These are phyloP conservation scores for Tagetes patula DNA, from an alignment of 129 eudicot species.

Conservation along the genomic window DNA sequence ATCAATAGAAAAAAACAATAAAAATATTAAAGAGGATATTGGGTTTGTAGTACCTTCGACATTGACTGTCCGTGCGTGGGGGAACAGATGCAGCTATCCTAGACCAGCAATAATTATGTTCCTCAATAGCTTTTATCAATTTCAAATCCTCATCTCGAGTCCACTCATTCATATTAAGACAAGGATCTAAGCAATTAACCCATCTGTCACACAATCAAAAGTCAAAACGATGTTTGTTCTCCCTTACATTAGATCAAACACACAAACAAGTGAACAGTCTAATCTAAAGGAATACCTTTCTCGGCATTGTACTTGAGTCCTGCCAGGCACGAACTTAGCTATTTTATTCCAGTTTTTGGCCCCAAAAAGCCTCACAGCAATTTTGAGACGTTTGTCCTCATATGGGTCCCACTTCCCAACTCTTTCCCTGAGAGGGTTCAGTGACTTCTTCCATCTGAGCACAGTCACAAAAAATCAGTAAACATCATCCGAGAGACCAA, in stretches of 20 bases:
- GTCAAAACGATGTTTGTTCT: background rate
- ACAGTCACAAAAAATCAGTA: background rate
- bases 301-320: conserved; percentile 84
- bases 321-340: conserved; percentile 75
- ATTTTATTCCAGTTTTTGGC: conserved; percentile 74
- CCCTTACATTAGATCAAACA: conserved; percentile 9
- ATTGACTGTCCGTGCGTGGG: conserved; percentile 85
- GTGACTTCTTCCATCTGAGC: conserved; percentile 75
- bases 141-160: conserved; percentile 75
- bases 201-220: conserved; percentile 55
- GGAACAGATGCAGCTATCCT: conserved; percentile 71
- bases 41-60: conserved; percentile 53
- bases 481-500: background rate
- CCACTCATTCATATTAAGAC: conserved; percentile 64
- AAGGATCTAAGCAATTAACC: conserved; percentile 83
- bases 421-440: conserved; percentile 70
- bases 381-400: conserved; percentile 79
- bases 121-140: conserved; percentile 53
- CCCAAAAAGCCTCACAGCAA: conserved; percentile 71
- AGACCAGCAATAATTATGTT: conserved; percentile 71
- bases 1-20: background rate
- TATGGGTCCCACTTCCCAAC: conserved; percentile 71
- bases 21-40: background rate
- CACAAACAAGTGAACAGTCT: background rate
- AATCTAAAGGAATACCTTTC: conserved; percentile 54